Conservation (phyloP, 108 stramenopile species). For the Skeletonema costatum region DNA sequence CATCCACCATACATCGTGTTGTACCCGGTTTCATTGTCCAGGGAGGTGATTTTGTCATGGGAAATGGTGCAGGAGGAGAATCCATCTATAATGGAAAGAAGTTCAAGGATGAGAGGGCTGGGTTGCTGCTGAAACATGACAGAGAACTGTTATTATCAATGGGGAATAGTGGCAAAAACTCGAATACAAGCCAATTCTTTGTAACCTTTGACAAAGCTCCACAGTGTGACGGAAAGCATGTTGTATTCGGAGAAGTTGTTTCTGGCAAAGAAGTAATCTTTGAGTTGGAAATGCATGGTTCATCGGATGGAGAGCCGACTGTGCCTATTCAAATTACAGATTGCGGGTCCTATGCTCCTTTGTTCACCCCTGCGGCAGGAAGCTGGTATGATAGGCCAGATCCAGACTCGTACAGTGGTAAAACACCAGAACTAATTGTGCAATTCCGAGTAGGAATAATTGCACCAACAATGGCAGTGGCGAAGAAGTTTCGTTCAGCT, state of each 20-base stretch:
- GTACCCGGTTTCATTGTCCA: conserved; percentile 85
- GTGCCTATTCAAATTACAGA: conserved; percentile 69
- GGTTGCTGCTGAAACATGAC: conserved; percentile 83
- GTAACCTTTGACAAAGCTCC: conserved; percentile 77
- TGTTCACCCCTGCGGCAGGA: conserved; percentile 63
- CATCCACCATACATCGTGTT: conserved; percentile 79
- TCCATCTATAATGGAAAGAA: conserved; percentile 88
- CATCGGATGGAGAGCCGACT: conserved; percentile 44
- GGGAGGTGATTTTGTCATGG: conserved; percentile 96
- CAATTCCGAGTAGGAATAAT: conserved; percentile 73
- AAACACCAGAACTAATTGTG: conserved; percentile 71
- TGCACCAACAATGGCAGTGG: conserved; percentile 53
- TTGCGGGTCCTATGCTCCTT: conserved; percentile 70
- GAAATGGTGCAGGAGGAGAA: conserved; percentile 96
- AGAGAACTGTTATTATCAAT: conserved; percentile 83
- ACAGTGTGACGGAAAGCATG: conserved; percentile 95
- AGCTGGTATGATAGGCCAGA: conserved; percentile 87
- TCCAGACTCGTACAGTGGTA: conserved; percentile 65
- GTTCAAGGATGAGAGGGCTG: conserved; percentile 93
- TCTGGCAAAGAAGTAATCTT: conserved; percentile 81
- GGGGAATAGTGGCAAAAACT: conserved; percentile 95
- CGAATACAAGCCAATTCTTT: conserved; percentile 94
- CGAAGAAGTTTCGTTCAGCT: conserved; percentile 55
- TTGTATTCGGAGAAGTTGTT: conserved; percentile 91
- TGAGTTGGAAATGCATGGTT: conserved; percentile 58